Conservation (phyloP, 495 filamentous ascomycete species). For the Lasiosphaeriaceae sp. region DNA sequence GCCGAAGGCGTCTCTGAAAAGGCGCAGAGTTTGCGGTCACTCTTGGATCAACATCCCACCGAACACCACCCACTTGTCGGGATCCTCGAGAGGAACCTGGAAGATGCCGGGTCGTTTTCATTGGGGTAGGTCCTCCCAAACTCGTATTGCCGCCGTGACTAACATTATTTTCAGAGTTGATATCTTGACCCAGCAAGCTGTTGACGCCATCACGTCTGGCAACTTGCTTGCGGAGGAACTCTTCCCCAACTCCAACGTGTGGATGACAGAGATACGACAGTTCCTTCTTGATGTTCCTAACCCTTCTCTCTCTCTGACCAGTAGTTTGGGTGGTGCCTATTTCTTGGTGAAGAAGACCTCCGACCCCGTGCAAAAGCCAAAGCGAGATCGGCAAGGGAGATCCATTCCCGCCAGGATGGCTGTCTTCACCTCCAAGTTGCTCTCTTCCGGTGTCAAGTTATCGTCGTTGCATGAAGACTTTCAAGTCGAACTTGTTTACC, state of each 20-base stretch:
- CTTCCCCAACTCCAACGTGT: slow-evolving; percentile 40
- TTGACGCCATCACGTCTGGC: slow-evolving; percentile 17
- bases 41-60: slow-evolving; percentile 31
- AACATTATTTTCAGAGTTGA: slow-evolving; percentile 27
- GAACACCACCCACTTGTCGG: slow-evolving; percentile 28
- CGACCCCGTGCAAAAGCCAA: slow-evolving; percentile 12
- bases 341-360: slow-evolving; percentile 51
- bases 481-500: slow-evolving; percentile 37
- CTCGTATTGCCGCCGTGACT: neutral
- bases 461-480: slow-evolving; percentile 25
- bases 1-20: slow-evolving; percentile 27
- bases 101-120: slow-evolving; percentile 34
- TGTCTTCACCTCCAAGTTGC: slow-evolving; percentile 56
- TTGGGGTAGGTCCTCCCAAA: slow-evolving; percentile 39
- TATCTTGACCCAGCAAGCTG: slow-evolving; percentile 43
- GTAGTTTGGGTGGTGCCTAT: slow-evolving; percentile 64
- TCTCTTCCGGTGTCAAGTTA: slow-evolving; percentile 35
- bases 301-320: slow-evolving; percentile 65
- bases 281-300: slow-evolving; percentile 58
- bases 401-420: slow-evolving; percentile 72
- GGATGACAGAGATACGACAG: slow-evolving; percentile 45
- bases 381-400: slow-evolving; percentile 61
- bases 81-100: slow-evolving; percentile 41
- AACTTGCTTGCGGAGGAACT: slow-evolving; percentile 27
- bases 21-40: slow-evolving; percentile 24